Percentiles rank a stretch among this genome's conserved stretches.
These are phyloP conservation scores for Fusarium sp. DNA, from an alignment of 2,329 filamentous ascomycete genomes.

Conservation along the genomic window DNA sequence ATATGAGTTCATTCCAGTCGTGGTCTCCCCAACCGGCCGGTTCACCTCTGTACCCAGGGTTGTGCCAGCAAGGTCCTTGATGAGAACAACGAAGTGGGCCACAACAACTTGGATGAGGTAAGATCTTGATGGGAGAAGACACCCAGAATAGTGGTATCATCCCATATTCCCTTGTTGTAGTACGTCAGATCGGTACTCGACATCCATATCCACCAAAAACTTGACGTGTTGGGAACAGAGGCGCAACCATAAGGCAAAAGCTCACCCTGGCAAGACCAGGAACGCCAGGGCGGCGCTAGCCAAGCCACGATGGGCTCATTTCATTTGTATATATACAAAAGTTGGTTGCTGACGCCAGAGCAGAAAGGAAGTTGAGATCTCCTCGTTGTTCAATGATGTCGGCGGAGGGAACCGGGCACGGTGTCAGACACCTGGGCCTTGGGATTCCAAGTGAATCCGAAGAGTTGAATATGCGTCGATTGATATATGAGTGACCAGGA, in stretches of 20 bases:
- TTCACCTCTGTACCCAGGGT: neutral
- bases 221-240: neutral
- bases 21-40: too few species aligned
- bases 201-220: neutral
- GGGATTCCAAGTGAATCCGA: neutral
- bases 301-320: neutral
- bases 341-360: neutral
- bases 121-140: neutral
- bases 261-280: neutral
- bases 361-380: neutral
- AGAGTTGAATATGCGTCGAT: neutral
- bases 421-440: neutral
- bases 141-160: rapidly evolving
- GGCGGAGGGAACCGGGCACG: neutral
- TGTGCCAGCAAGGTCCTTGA: neutral
- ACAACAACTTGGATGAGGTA: neutral
- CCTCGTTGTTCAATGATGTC: neutral
- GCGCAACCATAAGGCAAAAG: neutral
- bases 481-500: neutral
- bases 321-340: neutral
- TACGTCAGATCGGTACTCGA: neutral
- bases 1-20: neutral
- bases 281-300: neutral
- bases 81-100: neutral
- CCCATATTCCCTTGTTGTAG: neutral